A percentile compares a stretch with the other conserved stretches of the same genome.
Conservation (phyloP, 139 green algal genomes). For the Chlamydomonas incerta region DNA sequence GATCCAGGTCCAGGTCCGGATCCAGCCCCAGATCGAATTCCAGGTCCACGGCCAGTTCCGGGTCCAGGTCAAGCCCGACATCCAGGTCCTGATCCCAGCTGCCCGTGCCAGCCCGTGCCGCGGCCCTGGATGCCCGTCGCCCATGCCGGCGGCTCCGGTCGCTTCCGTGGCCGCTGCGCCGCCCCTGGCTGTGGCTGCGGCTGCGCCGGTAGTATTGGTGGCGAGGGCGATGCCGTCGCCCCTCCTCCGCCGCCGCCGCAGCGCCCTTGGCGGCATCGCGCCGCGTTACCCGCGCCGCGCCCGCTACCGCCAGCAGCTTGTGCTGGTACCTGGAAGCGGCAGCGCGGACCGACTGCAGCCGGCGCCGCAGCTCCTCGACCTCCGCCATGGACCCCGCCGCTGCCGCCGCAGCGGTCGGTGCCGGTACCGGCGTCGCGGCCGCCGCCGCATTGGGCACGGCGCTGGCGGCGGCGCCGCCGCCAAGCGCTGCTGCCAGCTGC, state of each 20-base stretch:
- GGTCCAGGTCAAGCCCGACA: background rate
- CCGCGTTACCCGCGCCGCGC: too few species aligned
- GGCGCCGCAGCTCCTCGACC: conserved; percentile 16
- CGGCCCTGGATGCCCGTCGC: background rate
- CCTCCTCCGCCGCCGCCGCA: too few species aligned
- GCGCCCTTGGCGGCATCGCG: background rate
- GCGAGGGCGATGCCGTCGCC: too few species aligned
- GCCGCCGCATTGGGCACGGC: too few species aligned
- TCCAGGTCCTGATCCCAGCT: background rate
- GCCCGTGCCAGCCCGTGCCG: too few species aligned
- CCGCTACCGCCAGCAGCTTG: background rate
- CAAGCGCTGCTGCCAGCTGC: background rate
- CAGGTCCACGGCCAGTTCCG: background rate
- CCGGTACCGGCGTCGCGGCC: too few species aligned
- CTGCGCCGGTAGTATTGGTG: too few species aligned
- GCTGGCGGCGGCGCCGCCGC: too few species aligned
- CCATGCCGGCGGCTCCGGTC: background rate
- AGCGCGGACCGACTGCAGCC: background rate
- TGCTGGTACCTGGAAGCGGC: background rate
- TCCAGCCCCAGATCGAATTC: background rate
- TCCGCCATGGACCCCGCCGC: background rate
- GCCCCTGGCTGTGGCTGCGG: too few species aligned
- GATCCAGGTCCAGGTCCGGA: background rate
- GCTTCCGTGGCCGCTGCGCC: background rate
- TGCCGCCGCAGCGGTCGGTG: background rate